A percentile compares a stretch with the other conserved stretches of the same genome.
Evolutionary conservation across 2,329 filamentous ascomycete genomes (phyloP).

Genomic region (Arthrobotrys pseudoclavata): DNA sequence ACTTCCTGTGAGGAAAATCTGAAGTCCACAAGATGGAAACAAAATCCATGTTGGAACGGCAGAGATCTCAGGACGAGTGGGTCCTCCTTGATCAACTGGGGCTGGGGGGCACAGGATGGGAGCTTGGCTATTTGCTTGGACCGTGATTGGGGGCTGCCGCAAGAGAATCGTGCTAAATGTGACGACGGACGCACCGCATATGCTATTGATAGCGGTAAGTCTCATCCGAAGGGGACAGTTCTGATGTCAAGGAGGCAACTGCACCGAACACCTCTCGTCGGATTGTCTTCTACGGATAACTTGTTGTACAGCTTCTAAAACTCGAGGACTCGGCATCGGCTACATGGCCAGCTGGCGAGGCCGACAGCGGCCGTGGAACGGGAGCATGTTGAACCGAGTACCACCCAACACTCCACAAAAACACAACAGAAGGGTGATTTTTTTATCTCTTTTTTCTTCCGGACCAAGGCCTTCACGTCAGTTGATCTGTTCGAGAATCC

Average conservation of each 20-base stretch:
- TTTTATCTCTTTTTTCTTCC: neutral
- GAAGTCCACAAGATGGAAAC: slow-evolving; percentile 40
- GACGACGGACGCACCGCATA: slow-evolving; percentile 36
- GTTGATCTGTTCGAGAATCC: slow-evolving; percentile 7
- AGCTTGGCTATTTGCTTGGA: slow-evolving; percentile 45
- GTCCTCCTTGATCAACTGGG: slow-evolving; percentile 44
- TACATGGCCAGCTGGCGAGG: slow-evolving; percentile 15
- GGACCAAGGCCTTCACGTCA: neutral
- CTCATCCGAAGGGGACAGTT: slow-evolving; percentile 11
- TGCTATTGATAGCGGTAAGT: slow-evolving; percentile 44
- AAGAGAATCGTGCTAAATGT: slow-evolving; percentile 32
- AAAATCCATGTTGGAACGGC: slow-evolving; percentile 46
- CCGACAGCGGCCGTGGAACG: slow-evolving; percentile 11
- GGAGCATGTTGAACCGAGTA: slow-evolving; percentile 32
- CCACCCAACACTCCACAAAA: slow-evolving; percentile 38
- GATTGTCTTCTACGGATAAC: slow-evolving; percentile 1
- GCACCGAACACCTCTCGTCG: slow-evolving; percentile 6
- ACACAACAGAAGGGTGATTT: slow-evolving; percentile 26
- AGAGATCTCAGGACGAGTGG: slow-evolving; percentile 43
- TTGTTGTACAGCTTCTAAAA: slow-evolving; percentile 8
- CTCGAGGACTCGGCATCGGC: slow-evolving; percentile 20
- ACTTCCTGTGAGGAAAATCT: slow-evolving; percentile 37
- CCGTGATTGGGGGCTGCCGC: slow-evolving; percentile 35
- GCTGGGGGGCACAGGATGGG: slow-evolving; percentile 52
- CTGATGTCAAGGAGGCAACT: slow-evolving; percentile 26